Evolutionary conservation across 768 basidiomycete species (phyloP).

Genomic region (Russula griseocarnosa): DNA sequence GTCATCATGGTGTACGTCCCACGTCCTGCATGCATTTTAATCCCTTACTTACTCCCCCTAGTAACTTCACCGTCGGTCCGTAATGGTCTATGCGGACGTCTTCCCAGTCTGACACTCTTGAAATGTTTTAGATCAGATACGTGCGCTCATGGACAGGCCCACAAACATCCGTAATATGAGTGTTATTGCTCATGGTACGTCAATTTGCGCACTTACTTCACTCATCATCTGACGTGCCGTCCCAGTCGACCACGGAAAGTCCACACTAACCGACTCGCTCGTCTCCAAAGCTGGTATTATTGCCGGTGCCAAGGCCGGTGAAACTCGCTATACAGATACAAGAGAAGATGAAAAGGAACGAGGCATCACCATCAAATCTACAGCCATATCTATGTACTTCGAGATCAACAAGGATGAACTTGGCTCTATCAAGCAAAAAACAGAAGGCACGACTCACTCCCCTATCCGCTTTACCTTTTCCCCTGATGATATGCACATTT

Average conservation of each 20-base stretch:
- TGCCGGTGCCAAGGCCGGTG: conserved; percentile 89
- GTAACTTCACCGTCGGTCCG: conserved; percentile 29
- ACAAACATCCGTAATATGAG: conserved; percentile 96
- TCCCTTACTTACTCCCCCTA: conserved; percentile 5
- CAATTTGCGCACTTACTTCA: conserved; percentile 26
- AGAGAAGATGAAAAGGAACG: conserved; percentile 98
- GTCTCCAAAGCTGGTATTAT: conserved; percentile 99
- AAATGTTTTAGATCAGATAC: conserved; percentile 67
- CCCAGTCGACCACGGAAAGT: conserved; percentile 99
- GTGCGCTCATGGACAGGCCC: conserved; percentile 81
- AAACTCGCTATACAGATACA: conserved; percentile 96
- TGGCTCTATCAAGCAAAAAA: conserved; percentile 86
- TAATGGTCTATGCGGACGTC: conserved; percentile 14
- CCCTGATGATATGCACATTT: conserved; percentile 19
- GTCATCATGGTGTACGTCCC: conserved; percentile 77
- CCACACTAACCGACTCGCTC: conserved; percentile 96
- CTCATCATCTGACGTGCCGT: conserved; percentile 18
- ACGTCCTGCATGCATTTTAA: conserved; percentile 10
- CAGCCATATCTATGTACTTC: conserved; percentile 99
- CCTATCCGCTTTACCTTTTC: conserved; percentile 12
- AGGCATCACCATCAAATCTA: conserved; percentile 99
- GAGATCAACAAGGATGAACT: conserved; percentile 90
- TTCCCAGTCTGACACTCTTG: conserved; percentile 34
- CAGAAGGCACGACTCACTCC: conserved; percentile 55
- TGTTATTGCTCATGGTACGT: conserved; percentile 85